A percentile compares a stretch with the other conserved stretches of the same genome.
These are phyloP conservation scores for Thermothelomyces thermophilus DNA, from an alignment of 2,329 filamentous ascomycete species.

Conservation along the genomic window DNA sequence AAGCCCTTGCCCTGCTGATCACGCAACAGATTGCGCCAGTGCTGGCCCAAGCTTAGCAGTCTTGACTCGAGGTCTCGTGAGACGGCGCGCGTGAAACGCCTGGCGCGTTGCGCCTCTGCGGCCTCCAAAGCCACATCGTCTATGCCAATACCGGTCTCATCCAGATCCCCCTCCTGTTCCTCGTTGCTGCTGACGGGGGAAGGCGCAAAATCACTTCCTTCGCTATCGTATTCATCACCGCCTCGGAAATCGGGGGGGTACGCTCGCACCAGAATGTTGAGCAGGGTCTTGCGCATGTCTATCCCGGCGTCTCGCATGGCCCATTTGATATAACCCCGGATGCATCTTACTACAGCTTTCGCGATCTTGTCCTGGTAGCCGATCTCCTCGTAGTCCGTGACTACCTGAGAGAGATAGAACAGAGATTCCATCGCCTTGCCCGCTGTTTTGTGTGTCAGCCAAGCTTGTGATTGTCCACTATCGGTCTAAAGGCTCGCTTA, in stretches of 20 bases:
- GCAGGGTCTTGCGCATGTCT: constrained; percentile 11
- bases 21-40: constrained; percentile 19
- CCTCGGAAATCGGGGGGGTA: constrained; percentile 14
- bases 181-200: constrained; percentile 5
- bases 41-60: constrained; percentile 13
- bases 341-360: constrained; percentile 26
- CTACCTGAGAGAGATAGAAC: constrained; percentile 30
- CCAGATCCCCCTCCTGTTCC: not conserved
- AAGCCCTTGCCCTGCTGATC: constrained; percentile 4
- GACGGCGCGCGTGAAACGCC: constrained; percentile 13
- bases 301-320: constrained; percentile 29
- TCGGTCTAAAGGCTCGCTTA: constrained; percentile 9
- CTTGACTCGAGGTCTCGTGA: constrained; percentile 15
- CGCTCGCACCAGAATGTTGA: constrained; percentile 17
- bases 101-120: constrained; percentile 4
- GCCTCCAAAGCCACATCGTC: not conserved
- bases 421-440: constrained; percentile 31
- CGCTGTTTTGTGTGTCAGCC: constrained; percentile 24
- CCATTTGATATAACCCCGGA: constrained; percentile 30
- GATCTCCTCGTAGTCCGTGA: constrained; percentile 29
- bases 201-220: not conserved
- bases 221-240: constrained; percentile 2
- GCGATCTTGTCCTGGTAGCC: constrained; percentile 27
- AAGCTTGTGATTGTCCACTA: too few relatives aligned
- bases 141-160: not conserved